Evolutionary conservation across 2,329 filamentous ascomycete genomes (phyloP), one percentile per base, ranked within the genome.

Genomic region (Ophiosphaerella korrae): DNA sequence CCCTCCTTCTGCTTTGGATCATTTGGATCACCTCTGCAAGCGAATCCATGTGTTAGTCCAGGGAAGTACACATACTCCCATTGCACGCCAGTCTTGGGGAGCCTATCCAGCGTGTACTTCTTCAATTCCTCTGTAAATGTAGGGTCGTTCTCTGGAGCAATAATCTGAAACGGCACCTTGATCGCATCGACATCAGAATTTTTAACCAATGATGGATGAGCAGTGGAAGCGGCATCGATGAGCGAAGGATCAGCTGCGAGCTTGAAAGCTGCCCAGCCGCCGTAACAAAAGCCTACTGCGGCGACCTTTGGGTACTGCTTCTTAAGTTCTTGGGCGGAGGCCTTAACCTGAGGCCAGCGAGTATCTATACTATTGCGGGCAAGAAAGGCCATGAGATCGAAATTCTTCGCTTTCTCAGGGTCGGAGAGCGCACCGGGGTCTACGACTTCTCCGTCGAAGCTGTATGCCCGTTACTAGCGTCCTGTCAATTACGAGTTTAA

Each of bases 251-350:
- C 67, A 0, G 67, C 65, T 24, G 52, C 69, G n/a, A 73, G 66
- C 45, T 57, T 57, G 53, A 72, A 64, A 50, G 44, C 50, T 3
- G 67, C 71, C 70, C 70, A 74, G 29, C 68, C 78, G 29, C 78
- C 78, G 67, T 76, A 80, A 70, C 78, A 80, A 63, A 79, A 80
- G 5, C 78, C 78, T 24, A 80, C 70, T 6, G 72, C 75, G n/a
- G 72, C 75, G 13, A 80, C 70, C 51, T 78, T 79, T 45, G 58
- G 50, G 50, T 67, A 69, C 34, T 66, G 54, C 42, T 62, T 57
- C 33, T 72, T 73, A n/a, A 79, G 60, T 0, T 64, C 63, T 48
- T 66, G 62, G 1, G 75, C 75, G 33, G 57, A 66, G 11, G 63
- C 66, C 24, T 73, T 60, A 21, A 78, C 74, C 47, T 74, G 68